phyloP scores from a whole-genome alignment of 2,329 filamentous ascomycete genomes.

The Domatiomyces catenatus region DNA sequence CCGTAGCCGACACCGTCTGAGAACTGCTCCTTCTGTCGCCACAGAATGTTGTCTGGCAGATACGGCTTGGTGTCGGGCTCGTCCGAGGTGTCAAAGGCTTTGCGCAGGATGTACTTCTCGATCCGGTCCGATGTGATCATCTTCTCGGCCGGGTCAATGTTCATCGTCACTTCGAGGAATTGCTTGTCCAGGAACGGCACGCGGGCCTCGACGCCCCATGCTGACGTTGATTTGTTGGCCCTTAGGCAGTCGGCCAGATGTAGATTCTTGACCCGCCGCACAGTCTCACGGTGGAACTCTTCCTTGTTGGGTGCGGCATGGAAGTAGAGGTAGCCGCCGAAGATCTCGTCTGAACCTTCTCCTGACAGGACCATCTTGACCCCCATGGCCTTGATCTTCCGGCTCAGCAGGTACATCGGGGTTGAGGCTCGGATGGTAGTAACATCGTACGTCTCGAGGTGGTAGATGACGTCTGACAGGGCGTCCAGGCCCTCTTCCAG shows the following conservation, averaged over 20 bases:
- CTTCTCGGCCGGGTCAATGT: conserved; percentile 87
- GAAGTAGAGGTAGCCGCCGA: conserved; percentile 98
- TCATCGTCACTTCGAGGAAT: conserved; percentile 87
- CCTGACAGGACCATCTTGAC: conserved; percentile 99
- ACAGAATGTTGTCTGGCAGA: conserved; percentile 90
- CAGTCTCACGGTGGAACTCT: conserved; percentile 89
- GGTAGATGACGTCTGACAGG: conserved; percentile 92
- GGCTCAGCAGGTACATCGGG: conserved; percentile 91
- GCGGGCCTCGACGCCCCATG: conserved; percentile 94
- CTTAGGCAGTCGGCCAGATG: conserved; percentile 92
- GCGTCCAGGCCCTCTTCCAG: conserved; percentile 95
- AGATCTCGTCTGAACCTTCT: conserved; percentile 95
- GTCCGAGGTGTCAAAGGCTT: conserved; percentile 87
- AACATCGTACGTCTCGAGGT: conserved; percentile 94
- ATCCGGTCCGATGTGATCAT: conserved; percentile 81
- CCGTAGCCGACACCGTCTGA: conserved; percentile 96
- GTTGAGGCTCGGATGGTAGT: conserved; percentile 97
- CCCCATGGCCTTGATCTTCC: conserved; percentile 99
- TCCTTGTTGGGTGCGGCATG: conserved; percentile 80
- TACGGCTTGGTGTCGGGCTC: conserved; percentile 70
- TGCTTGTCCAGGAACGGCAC: conserved; percentile 96
- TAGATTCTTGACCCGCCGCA: conserved; percentile 88
- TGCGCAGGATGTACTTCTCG: conserved; percentile 96
- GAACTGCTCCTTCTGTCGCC: conserved; percentile 99
- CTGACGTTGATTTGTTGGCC: conserved; percentile 97